Percentiles rank a stretch among this genome's conserved stretches.
Evolutionary conservation across 495 filamentous ascomycete species (phyloP).

Genomic region (Apodospora peruviana): DNA sequence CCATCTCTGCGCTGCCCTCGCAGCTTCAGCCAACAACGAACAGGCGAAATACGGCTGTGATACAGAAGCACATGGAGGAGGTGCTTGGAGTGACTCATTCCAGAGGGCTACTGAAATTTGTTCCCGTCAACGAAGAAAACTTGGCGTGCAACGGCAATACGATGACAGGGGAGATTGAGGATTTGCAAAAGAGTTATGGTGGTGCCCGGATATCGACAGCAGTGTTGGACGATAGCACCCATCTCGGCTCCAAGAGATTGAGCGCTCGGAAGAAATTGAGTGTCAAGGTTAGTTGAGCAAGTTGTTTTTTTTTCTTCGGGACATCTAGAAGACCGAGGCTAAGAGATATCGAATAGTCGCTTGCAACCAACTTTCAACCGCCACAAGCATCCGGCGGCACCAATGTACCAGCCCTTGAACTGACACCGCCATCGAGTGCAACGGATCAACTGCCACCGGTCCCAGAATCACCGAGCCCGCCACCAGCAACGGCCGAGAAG

Average conservation of each 20-base stretch:
- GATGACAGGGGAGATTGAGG: conserved; percentile 60
- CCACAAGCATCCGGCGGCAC: not conserved
- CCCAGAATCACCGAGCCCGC: conserved; percentile 4
- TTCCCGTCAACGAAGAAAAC: conserved; percentile 62
- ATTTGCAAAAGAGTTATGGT: conserved; percentile 31
- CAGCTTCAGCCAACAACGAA: conserved; percentile 72
- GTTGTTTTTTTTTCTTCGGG: too few species aligned
- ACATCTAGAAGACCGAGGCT: too few species aligned
- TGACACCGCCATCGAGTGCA: conserved; percentile 24
- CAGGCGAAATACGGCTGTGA: conserved; percentile 71
- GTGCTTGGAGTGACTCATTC: conserved; percentile 56
- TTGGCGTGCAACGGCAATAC: conserved; percentile 67
- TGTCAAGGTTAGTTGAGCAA: conserved; percentile 16
- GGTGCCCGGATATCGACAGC: not conserved
- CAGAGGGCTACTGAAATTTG: conserved; percentile 66
- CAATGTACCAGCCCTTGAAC: conserved; percentile 7
- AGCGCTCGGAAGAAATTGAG: conserved; percentile 27
- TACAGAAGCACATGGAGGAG: conserved; percentile 64
- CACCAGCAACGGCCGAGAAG: not conserved
- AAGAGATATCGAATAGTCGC: too few species aligned
- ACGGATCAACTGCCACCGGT: conserved; percentile 14
- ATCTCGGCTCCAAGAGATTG: conserved; percentile 1
- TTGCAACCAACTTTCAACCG: conserved; percentile 14
- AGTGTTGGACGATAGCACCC: not conserved
- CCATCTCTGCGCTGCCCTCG: conserved; percentile 64